Percentiles rank a stretch among this genome's conserved stretches.
These are phyloP conservation scores for Boletus subcaerulescens DNA, from an alignment of 768 basidiomycete genomes.

Conservation along the genomic window DNA sequence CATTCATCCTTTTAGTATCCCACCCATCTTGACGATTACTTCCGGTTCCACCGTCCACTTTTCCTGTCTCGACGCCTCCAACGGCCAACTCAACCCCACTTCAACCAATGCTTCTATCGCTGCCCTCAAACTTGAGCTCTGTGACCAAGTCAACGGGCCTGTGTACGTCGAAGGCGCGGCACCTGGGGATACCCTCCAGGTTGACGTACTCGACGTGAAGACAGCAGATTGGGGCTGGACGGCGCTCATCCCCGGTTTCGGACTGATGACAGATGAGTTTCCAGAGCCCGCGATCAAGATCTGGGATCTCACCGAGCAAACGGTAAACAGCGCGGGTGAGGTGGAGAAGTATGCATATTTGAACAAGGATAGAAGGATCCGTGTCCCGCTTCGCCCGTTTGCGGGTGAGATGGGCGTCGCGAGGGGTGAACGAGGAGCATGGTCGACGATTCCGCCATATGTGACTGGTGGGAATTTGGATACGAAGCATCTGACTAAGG, in stretches of 20 bases:
- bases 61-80: conserved; percentile 63
- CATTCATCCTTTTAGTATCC: conserved; percentile 37
- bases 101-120: conserved; percentile 38
- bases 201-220: conserved; percentile 53
- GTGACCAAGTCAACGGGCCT: conserved; percentile 61
- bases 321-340: conserved; percentile 18
- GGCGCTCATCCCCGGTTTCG: conserved; percentile 56
- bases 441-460: conserved; percentile 63
- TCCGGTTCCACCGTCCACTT: conserved; percentile 57
- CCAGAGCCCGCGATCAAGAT: conserved; percentile 50
- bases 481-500: conserved; percentile 52
- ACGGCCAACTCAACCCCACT: conserved; percentile 50
- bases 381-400: conserved; percentile 54
- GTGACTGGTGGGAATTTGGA: conserved; percentile 61
- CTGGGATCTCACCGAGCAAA: conserved; percentile 42
- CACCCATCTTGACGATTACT: conserved; percentile 45
- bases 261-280: conserved; percentile 55
- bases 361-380: conserved; percentile 44
- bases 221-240: conserved; percentile 66
- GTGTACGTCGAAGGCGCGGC: conserved; percentile 49
- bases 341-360: conserved; percentile 42
- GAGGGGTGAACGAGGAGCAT: conserved; percentile 45
- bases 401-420: conserved; percentile 67
- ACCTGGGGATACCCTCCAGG: conserved; percentile 57
- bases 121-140: conserved; percentile 43